These are phyloP conservation scores for Digitaria exilis DNA, from an alignment of 202 grass and related monocot species.

Conservation along the genomic window DNA sequence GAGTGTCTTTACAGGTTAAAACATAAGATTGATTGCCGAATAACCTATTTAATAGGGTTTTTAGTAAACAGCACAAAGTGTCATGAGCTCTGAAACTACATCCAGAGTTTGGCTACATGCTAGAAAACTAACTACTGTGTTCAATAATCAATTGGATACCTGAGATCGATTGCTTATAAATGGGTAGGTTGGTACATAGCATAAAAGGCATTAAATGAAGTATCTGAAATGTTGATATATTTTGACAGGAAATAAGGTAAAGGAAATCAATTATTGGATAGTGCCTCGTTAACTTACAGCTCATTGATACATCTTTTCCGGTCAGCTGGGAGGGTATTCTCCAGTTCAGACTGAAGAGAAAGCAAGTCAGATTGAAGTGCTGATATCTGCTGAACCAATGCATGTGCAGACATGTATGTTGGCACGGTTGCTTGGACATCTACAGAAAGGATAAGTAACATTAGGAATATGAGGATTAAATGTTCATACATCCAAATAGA, in stretches of 20 bases:
- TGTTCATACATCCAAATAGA: conserved; percentile 1
- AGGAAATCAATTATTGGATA: conserved; percentile 1
- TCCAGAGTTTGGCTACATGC: neutral
- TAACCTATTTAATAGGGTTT: neutral
- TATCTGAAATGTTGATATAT: neutral
- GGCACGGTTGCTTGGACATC: conserved; percentile 77
- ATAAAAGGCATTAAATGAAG: conserved; percentile 16
- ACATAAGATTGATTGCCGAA: conserved; percentile 19
- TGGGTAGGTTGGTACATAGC: neutral
- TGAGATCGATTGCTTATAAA: conserved; percentile 3
- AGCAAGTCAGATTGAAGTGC: conserved; percentile 78
- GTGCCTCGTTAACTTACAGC: conserved; percentile 62
- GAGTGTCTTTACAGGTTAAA: conserved; percentile 6
- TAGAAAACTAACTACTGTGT: too few relatives aligned
- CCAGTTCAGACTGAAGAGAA: conserved; percentile 91
- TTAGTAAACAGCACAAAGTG: conserved; percentile 14
- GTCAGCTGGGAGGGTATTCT: conserved; percentile 88
- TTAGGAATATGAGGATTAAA: conserved; percentile 12
- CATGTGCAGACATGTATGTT: conserved; percentile 88
- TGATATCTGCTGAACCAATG: conserved; percentile 88
- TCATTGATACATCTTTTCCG: conserved; percentile 97
- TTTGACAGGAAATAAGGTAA: conserved; percentile 11
- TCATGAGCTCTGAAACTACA: conserved; percentile 14
- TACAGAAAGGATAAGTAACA: conserved; percentile 24
- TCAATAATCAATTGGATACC: neutral